Base-by-base conservation (phyloP, 2,329 filamentous ascomycete species). In the Didymella pomorum region DNA sequence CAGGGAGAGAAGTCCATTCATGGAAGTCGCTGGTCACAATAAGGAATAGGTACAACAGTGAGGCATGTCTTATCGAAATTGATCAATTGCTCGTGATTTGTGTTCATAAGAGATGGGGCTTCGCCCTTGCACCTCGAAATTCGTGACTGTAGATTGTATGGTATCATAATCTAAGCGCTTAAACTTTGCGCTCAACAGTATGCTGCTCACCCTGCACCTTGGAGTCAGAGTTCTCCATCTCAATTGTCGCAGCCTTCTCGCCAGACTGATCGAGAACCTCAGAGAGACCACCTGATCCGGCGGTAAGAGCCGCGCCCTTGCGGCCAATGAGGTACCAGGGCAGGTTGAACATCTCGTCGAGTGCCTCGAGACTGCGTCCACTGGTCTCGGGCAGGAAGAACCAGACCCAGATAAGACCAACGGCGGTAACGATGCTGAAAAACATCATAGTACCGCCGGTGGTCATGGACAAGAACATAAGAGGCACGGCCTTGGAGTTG, bases 401-500 rank as follows among this genome's bases (percentile, higher is more conserved):
- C 81, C 83, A 90, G 3, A 89, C 89, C 88, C 89, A 93, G 3
- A 83, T 29, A 3, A 88, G 85, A 26, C 90, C 90, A 4, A 92
- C 43, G 1, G 89, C 63, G 0, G 90, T 93, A 10, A 93, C 82
- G 2, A 82, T 85, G 0, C 84, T 82, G 75, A 93, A 93, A 78
- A 88, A 90, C 84, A 89, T 88, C 80, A 93, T 93, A 0, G 90
- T 93, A 0, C 91, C 91, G 58, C 83, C 85, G 25, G 79, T 79
- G 0, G 79, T 80, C 71, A 86, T 80, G 26, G 81, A 12, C 75
- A 93, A 80, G 43, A 93, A 84, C 89, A 93, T 91, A 64, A 87
- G 85, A 1, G 90, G 90, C 0, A 92, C 87, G 0, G 90, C 73
- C 33, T 90, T 87, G 1, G 86, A 84, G 79, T 91, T 92, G 25